A percentile compares a stretch with the other conserved stretches of the same genome.
Evolutionary conservation across 208 protist genomes (phyloP).

Genomic region (Strigomonas culicis): DNA sequence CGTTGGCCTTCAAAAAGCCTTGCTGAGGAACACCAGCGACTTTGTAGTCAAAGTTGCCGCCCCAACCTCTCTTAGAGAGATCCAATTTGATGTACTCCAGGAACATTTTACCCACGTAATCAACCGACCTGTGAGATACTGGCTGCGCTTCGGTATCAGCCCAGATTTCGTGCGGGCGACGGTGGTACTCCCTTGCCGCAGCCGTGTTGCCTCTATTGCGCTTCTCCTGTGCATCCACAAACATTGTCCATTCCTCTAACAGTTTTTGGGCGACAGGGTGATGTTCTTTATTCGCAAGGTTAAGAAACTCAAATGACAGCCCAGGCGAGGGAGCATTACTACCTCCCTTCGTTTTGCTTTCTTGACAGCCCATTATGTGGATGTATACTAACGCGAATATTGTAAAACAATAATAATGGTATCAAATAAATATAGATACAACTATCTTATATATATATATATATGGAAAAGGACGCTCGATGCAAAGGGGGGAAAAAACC

Average conservation of each 20-base stretch:
- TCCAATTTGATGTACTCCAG: conserved; percentile 77
- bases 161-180: conserved; percentile 58
- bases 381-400: neutral
- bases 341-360: conserved; percentile 39
- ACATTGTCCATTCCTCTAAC: conserved; percentile 66
- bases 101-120: conserved; percentile 81
- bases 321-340: conserved; percentile 9
- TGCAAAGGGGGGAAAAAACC: neutral
- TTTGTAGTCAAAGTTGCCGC: conserved; percentile 83
- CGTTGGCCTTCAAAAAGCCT: conserved; percentile 71
- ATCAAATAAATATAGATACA: conserved; percentile 4
- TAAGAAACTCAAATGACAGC: conserved; percentile 47
- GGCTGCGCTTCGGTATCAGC: conserved; percentile 39
- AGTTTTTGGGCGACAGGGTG: conserved; percentile 68
- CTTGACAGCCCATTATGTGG: conserved; percentile 56
- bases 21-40: conserved; percentile 66
- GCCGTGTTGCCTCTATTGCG: conserved; percentile 23
- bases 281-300: conserved; percentile 32
- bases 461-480: neutral
- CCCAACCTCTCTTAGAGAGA: conserved; percentile 61
- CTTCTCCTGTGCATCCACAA: conserved; percentile 47
- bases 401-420: neutral
- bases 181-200: conserved; percentile 22
- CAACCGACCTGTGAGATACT: conserved; percentile 68
- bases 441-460: neutral